Evolutionary conservation across 169 alveolate species (phyloP).

Genomic region (Babesia ovis): DNA sequence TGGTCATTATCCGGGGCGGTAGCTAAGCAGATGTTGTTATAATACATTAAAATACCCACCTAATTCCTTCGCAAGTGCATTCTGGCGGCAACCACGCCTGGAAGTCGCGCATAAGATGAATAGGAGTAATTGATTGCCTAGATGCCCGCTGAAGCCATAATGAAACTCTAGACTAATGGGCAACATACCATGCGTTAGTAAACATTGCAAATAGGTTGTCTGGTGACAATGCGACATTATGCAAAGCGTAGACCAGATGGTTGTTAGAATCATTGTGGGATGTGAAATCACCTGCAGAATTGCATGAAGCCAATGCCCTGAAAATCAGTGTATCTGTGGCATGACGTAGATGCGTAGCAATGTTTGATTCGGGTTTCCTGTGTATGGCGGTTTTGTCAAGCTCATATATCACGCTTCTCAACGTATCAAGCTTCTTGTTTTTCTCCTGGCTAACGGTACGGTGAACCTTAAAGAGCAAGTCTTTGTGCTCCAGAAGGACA

Average conservation of each 20-base stretch:
- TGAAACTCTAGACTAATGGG: background rate
- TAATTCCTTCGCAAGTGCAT: constrained; percentile 1
- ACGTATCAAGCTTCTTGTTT: constrained; percentile 11
- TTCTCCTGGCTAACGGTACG: constrained; percentile 38
- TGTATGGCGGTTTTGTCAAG: constrained; percentile 1
- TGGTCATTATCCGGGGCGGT: constrained; percentile 12
- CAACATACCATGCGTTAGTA: constrained; percentile 38
- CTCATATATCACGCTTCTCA: constrained; percentile 13
- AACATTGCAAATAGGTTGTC: constrained; percentile 32
- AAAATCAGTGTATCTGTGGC: constrained; percentile 27
- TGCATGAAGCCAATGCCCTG: constrained; percentile 11
- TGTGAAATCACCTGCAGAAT: background rate
- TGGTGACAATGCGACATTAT: background rate
- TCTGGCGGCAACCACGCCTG: constrained; percentile 3
- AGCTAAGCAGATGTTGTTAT: background rate
- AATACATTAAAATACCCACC: background rate
- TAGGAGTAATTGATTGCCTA: constrained; percentile 5
- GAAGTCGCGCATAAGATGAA: constrained; percentile 34
- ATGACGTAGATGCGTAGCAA: constrained; percentile 1
- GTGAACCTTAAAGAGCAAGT: constrained; percentile 16
- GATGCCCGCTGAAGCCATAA: background rate
- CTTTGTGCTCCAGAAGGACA: constrained; percentile 12
- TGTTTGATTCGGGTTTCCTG: background rate
- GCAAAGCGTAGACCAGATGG: background rate
- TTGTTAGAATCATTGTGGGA: background rate